A percentile compares a stretch with the other conserved stretches of the same genome.
phyloP scores from a whole-genome alignment of 169 alveolate species.

The Neospora caninum region DNA sequence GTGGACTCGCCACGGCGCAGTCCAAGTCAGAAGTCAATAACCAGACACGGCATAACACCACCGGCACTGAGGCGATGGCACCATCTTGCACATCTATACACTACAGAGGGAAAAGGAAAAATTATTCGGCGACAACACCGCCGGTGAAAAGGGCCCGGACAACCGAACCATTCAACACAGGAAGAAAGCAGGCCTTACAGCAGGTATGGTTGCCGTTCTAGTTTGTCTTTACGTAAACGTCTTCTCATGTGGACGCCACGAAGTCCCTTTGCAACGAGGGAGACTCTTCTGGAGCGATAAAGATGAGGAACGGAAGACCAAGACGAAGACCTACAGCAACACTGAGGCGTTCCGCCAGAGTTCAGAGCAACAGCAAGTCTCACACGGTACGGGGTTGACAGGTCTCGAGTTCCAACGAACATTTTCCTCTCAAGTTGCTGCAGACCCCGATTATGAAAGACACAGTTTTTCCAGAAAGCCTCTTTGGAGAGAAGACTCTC shows the following conservation, averaged over 20 bases:
- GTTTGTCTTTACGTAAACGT: too few species aligned
- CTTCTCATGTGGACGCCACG: too few species aligned
- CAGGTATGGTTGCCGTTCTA: neutral
- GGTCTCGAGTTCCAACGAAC: neutral
- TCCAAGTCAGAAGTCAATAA: too few species aligned
- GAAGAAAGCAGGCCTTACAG: neutral
- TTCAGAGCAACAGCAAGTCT: neutral
- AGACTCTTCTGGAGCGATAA: too few species aligned
- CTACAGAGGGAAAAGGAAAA: neutral
- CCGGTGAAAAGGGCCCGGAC: neutral
- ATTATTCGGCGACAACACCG: neutral
- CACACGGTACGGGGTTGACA: neutral
- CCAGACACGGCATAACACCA: too few species aligned
- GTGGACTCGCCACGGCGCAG: too few species aligned
- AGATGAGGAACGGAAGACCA: neutral
- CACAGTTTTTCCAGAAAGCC: neutral
- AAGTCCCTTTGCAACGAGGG: too few species aligned
- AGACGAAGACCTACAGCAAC: neutral
- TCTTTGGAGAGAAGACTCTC: neutral
- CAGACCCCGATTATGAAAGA: neutral
- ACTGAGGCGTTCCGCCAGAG: neutral
- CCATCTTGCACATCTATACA: neutral
- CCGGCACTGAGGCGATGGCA: too few species aligned
- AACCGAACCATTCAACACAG: neutral
- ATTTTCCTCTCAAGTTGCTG: too few species aligned